Conservation (phyloP, 2,329 filamentous ascomycete genomes). For the Colletotrichum costaricense region DNA sequence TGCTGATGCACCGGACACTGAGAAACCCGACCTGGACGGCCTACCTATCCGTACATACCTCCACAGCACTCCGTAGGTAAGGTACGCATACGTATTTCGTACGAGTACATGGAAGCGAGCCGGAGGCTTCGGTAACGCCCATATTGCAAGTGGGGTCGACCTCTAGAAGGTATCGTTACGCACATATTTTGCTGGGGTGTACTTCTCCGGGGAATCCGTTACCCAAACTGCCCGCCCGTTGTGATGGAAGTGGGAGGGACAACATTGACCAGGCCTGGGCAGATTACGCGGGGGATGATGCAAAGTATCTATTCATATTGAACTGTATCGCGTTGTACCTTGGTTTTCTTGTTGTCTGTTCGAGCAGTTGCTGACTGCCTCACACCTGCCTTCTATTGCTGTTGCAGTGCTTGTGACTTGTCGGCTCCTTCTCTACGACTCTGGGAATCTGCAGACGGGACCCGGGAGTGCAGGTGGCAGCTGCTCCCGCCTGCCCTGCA, state of each 20-base stretch:
- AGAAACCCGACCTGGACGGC: background rate
- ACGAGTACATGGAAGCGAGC: background rate
- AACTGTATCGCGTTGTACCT: background rate
- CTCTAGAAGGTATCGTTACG: background rate
- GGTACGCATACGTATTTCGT: background rate
- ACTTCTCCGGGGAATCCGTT: background rate
- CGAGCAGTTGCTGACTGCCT: too few relatives aligned
- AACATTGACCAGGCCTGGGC: background rate
- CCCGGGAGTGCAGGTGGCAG: background rate
- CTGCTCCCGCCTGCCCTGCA: background rate
- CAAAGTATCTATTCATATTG: background rate
- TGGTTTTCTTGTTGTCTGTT: background rate
- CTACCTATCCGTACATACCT: background rate
- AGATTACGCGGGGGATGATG: background rate
- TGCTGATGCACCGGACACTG: background rate
- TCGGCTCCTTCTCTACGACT: too few relatives aligned
- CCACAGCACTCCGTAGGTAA: too few relatives aligned
- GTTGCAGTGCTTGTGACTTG: too few relatives aligned
- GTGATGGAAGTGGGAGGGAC: background rate
- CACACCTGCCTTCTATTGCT: too few relatives aligned
- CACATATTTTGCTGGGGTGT: background rate
- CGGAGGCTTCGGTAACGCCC: conserved; percentile 33
- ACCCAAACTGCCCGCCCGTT: background rate
- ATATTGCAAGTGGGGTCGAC: conserved; percentile 13
- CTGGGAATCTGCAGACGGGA: too few relatives aligned